Evolutionary conservation across 2,329 filamentous ascomycete species (phyloP).

Genomic region (Colletotrichum melonis): DNA sequence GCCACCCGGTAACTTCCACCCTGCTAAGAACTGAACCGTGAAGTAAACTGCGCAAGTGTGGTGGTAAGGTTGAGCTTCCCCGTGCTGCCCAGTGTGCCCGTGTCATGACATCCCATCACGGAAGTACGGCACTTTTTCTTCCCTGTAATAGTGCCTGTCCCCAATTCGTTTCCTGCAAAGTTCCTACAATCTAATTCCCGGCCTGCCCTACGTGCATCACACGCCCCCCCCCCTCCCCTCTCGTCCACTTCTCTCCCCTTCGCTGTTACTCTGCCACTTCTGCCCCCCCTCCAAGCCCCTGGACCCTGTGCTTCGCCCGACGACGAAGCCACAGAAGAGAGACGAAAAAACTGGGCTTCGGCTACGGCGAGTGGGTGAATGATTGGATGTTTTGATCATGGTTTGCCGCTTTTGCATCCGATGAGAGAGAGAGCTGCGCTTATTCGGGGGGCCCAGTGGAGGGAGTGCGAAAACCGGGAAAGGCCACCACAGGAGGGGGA

Average conservation of each 20-base stretch:
- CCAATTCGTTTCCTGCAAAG: slow-evolving; percentile 13
- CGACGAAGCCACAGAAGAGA: background rate
- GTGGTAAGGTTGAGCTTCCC: background rate
- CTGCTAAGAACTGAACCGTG: background rate
- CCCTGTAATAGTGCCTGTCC: background rate
- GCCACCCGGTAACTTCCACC: slow-evolving; percentile 17
- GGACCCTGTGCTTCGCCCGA: slow-evolving; percentile 6
- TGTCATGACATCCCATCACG: slow-evolving; percentile 25
- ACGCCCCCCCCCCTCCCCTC: slow-evolving; percentile 1
- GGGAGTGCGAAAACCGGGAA: slow-evolving; percentile 2
- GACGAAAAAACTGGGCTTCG: slow-evolving; percentile 16
- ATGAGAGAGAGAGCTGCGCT: slow-evolving; percentile 9
- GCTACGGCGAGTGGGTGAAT: background rate
- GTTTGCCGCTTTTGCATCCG: slow-evolving; percentile 26
- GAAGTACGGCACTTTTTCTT: slow-evolving; percentile 30
- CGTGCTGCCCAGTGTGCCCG: background rate
- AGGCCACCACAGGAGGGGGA: background rate
- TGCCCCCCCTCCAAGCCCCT: background rate
- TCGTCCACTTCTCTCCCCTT: background rate
- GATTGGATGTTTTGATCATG: slow-evolving; percentile 7
- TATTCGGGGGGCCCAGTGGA: background rate
- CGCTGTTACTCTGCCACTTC: background rate
- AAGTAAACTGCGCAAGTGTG: background rate
- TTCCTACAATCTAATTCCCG: slow-evolving; percentile 5
- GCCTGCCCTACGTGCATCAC: slow-evolving; percentile 11